phyloP scores from a whole-genome alignment of 129 eudicot genomes.

The Dittrichia graveolens region DNA sequence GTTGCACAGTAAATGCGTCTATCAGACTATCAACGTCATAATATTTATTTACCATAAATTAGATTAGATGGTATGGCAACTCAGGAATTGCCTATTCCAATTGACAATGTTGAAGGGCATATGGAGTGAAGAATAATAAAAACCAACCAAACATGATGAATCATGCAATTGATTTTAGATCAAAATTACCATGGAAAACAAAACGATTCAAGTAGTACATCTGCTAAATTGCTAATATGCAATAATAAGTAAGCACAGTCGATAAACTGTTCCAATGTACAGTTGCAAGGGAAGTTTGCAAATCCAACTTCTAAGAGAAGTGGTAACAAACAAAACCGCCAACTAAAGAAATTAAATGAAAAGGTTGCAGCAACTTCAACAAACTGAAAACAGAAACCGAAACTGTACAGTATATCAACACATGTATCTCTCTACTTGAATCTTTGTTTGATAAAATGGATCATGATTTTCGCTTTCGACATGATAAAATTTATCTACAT shows the following conservation, averaged over 20 bases:
- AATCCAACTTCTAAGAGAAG: slow-evolving; percentile 27
- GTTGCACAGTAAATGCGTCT: too few species aligned
- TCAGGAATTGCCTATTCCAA: too few species aligned
- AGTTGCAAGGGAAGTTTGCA: slow-evolving; percentile 24
- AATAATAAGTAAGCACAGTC: slow-evolving; percentile 20
- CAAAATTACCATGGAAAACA: not conserved
- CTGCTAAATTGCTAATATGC: slow-evolving; percentile 23
- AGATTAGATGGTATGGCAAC: too few species aligned
- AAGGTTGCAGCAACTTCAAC: slow-evolving; percentile 23
- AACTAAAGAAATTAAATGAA: not conserved
- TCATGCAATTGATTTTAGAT: not conserved
- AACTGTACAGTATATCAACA: slow-evolving; percentile 54
- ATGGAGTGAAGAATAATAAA: not conserved
- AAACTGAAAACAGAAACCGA: slow-evolving; percentile 6
- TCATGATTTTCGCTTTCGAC: slow-evolving; percentile 25
- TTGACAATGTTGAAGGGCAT: too few species aligned
- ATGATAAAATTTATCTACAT: slow-evolving; percentile 53
- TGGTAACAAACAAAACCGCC: slow-evolving; percentile 37
- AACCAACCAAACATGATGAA: not conserved
- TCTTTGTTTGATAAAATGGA: slow-evolving; percentile 20
- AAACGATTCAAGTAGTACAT: not conserved
- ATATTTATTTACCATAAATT: too few species aligned
- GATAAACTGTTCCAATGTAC: slow-evolving; percentile 38
- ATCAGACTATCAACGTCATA: too few species aligned
- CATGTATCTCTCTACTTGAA: slow-evolving; percentile 36